Evolutionary conservation across 2,329 filamentous ascomycete species (phyloP).

Genomic region (Zalaria obscura): DNA sequence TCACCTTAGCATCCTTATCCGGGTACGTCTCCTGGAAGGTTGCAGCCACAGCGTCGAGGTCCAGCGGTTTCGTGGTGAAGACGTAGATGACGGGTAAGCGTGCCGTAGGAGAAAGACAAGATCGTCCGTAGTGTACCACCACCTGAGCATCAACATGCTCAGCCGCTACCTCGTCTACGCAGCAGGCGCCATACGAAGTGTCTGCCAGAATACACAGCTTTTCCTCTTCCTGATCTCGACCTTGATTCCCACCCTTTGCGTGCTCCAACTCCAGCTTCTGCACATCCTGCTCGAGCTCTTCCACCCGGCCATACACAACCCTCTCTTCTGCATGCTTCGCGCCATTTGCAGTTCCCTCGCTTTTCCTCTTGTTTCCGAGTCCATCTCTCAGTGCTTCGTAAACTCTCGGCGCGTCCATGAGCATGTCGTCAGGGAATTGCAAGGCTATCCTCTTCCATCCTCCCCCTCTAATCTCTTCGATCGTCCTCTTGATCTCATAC

Average conservation of each 20-base stretch:
- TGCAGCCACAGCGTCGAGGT: slow-evolving; percentile 41
- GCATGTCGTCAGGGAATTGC: slow-evolving; percentile 93
- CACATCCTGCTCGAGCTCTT: background rate
- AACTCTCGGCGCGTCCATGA: slow-evolving; percentile 70
- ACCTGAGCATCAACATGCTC: slow-evolving; percentile 86
- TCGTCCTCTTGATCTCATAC: slow-evolving; percentile 77
- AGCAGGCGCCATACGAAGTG: slow-evolving; percentile 93
- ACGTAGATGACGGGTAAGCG: slow-evolving; percentile 80
- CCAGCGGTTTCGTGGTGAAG: slow-evolving; percentile 62
- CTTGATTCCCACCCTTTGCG: background rate
- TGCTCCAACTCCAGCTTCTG: background rate
- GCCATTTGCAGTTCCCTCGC: background rate
- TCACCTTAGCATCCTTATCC: slow-evolving; percentile 47
- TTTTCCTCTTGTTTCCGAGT: slow-evolving; percentile 15
- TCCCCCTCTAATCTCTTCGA: slow-evolving; percentile 57
- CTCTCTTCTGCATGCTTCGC: slow-evolving; percentile 20
- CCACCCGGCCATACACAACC: background rate
- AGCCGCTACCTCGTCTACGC: slow-evolving; percentile 90
- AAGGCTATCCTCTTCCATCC: slow-evolving; percentile 67
- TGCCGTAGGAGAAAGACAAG: slow-evolving; percentile 81
- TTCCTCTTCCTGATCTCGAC: slow-evolving; percentile 20
- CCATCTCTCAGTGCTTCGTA: slow-evolving; percentile 49
- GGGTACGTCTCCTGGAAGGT: slow-evolving; percentile 58
- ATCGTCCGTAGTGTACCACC: slow-evolving; percentile 85
- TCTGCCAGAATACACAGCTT: slow-evolving; percentile 77